These are phyloP conservation scores for Penicillium crystallinum DNA, from an alignment of 495 filamentous ascomycete species.

Conservation along the genomic window DNA sequence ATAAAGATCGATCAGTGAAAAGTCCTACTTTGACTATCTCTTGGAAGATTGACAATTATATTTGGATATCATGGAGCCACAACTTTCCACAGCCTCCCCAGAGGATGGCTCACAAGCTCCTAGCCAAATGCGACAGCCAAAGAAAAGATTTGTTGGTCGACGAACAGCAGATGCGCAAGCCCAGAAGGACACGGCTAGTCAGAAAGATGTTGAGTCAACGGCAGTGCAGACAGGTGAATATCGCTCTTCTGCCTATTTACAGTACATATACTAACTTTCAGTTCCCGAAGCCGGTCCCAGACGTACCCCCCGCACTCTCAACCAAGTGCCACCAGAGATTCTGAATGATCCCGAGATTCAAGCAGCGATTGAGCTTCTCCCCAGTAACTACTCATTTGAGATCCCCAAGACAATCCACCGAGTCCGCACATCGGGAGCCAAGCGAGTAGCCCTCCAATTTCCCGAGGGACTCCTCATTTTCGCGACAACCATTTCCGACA, in stretches of 20 bases:
- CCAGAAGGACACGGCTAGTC: slow-evolving; percentile 34
- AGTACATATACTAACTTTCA: not conserved
- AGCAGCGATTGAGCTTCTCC: slow-evolving; percentile 79
- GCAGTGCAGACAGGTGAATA: slow-evolving; percentile 39
- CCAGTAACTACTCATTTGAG: slow-evolving; percentile 94
- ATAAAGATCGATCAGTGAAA: not conserved
- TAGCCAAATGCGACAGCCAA: slow-evolving; percentile 47
- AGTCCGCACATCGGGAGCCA: slow-evolving; percentile 71
- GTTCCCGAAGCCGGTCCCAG: slow-evolving; percentile 51
- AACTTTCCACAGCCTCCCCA: not conserved
- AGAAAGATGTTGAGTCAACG: slow-evolving; percentile 60
- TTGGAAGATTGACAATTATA: not conserved
- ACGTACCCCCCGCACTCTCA: slow-evolving; percentile 68
- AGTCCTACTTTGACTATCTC: not conserved
- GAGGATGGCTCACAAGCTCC: slow-evolving; percentile 2
- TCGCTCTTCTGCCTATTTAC: not conserved
- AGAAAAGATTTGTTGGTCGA: slow-evolving; percentile 75
- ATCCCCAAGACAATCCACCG: slow-evolving; percentile 97
- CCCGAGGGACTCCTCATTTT: slow-evolving; percentile 94
- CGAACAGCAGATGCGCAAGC: slow-evolving; percentile 53
- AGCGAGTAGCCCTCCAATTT: slow-evolving; percentile 86
- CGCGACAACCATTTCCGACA: slow-evolving; percentile 96
- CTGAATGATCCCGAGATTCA: slow-evolving; percentile 83
- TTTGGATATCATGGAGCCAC: not conserved
- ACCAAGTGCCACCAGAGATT: slow-evolving; percentile 85